Evolutionary conservation across 441 rosid genomes (phyloP).

Genomic region (Mallotus repandus): DNA sequence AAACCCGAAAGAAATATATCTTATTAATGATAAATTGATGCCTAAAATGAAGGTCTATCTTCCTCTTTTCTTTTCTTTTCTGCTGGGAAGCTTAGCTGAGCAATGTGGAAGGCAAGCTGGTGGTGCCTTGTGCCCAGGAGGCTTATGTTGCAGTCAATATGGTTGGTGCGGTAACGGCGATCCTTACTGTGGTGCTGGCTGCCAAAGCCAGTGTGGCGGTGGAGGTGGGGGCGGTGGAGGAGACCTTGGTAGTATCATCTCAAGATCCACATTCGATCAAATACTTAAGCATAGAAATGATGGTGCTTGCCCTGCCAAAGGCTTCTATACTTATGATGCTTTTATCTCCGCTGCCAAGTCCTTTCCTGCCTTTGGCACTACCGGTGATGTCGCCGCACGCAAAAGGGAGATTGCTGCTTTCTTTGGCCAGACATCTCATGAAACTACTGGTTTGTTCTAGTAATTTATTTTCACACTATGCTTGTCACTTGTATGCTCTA

Average conservation of each 20-base stretch:
- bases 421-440: slow-evolving; percentile 65
- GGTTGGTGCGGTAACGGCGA: slow-evolving; percentile 51
- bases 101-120: slow-evolving; percentile 60
- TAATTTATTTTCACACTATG: neutral
- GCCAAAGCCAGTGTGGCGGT: slow-evolving; percentile 53
- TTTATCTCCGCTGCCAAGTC: slow-evolving; percentile 49
- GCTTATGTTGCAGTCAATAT: slow-evolving; percentile 49
- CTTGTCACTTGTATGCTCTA: neutral
- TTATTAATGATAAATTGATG: too few species aligned
- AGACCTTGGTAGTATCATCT: slow-evolving; percentile 33
- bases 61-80: slow-evolving; percentile 11
- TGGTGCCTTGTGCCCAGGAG: slow-evolving; percentile 46
- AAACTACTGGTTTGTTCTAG: slow-evolving; percentile 44
- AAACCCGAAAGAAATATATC: too few species aligned
- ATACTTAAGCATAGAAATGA: slow-evolving; percentile 58
- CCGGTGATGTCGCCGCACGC: slow-evolving; percentile 39
- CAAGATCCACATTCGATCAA: slow-evolving; percentile 36
- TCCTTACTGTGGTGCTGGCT: slow-evolving; percentile 38
- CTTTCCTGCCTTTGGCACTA: slow-evolving; percentile 46
- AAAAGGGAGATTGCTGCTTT: slow-evolving; percentile 64
- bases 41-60: too few species aligned
- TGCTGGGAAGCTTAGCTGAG: slow-evolving; percentile 31
- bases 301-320: slow-evolving; percentile 38
- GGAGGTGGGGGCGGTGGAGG: slow-evolving; percentile 20
- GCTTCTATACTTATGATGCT: slow-evolving; percentile 63